Percentiles rank a stretch among this genome's conserved stretches.
Evolutionary conservation across 1,139 yeast genomes (phyloP).

Genomic region (Yamadazyma diospyri): DNA sequence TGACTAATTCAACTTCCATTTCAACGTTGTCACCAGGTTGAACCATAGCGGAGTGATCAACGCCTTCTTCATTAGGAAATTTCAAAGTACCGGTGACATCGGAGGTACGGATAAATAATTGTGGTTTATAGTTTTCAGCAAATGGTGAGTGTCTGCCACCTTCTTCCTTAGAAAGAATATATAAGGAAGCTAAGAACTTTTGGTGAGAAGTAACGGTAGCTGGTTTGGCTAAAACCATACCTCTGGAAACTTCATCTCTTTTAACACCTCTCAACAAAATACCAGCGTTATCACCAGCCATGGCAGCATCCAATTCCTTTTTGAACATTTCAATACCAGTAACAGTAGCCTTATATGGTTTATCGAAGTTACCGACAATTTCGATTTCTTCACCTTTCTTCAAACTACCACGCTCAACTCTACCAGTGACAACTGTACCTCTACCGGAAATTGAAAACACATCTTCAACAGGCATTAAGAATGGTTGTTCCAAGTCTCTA

Average conservation of each 20-base stretch:
- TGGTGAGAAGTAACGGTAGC: slow-evolving; percentile 90
- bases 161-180: slow-evolving; percentile 92
- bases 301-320: slow-evolving; percentile 95
- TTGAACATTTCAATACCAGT: slow-evolving; percentile 99
- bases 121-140: slow-evolving; percentile 97
- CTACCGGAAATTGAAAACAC: slow-evolving; percentile 98
- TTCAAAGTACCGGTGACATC: slow-evolving; percentile 89
- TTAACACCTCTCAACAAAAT: slow-evolving; percentile 95
- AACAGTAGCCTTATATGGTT: slow-evolving; percentile 88
- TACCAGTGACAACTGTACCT: slow-evolving; percentile 98
- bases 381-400: slow-evolving; percentile 99
- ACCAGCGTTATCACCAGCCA: slow-evolving; percentile 99
- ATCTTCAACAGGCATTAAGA: slow-evolving; percentile 96
- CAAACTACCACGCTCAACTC: slow-evolving; percentile 96
- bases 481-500: slow-evolving; percentile 95
- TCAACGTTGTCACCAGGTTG: slow-evolving; percentile 99
- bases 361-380: slow-evolving; percentile 86
- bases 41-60: slow-evolving; percentile 82
- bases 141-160: slow-evolving; percentile 99
- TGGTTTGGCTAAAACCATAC: slow-evolving; percentile 96
- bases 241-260: slow-evolving; percentile 96
- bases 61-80: slow-evolving; percentile 85
- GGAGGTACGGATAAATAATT: slow-evolving; percentile 92
- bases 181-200: slow-evolving; percentile 90
- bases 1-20: slow-evolving; percentile 88